phyloP scores from a whole-genome alignment of 768 basidiomycete genomes.

The Pisolithus tinctorius region DNA sequence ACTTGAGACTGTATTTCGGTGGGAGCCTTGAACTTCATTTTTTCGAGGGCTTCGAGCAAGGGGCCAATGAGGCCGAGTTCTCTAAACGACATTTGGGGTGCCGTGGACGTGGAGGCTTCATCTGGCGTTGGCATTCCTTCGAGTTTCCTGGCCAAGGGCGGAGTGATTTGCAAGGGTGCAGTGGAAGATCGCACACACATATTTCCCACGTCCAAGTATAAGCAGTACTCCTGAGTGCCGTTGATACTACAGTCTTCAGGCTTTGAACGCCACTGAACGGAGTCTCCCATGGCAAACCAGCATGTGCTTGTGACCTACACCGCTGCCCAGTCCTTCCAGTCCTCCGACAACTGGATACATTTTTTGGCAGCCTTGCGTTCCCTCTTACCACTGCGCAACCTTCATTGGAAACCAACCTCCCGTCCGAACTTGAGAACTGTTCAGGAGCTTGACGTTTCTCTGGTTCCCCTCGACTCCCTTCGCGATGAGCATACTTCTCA shows the following conservation, averaged over 20 bases:
- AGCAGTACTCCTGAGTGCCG: no score
- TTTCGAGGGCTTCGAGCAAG: constrained; percentile 77
- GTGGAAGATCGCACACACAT: no score
- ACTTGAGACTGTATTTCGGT: constrained; percentile 86
- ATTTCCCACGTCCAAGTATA: no score
- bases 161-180: no score
- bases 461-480: constrained; percentile 60
- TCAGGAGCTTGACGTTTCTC: constrained; percentile 74
- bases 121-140: constrained; percentile 54
- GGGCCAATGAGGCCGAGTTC: constrained; percentile 86
- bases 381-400: constrained; percentile 78
- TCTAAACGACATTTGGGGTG: constrained; percentile 54
- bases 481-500: constrained; percentile 74
- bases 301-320: constrained; percentile 65
- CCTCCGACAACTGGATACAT: constrained; percentile 70
- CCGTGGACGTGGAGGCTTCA: constrained; percentile 46
- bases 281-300: constrained; percentile 31
- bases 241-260: no score
- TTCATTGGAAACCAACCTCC: constrained; percentile 85
- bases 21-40: constrained; percentile 76
- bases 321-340: constrained; percentile 53
- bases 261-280: not conserved
- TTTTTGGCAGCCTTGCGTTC: constrained; percentile 56
- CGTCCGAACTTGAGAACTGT: constrained; percentile 76
- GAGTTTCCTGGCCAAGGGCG: not conserved